phyloP scores from a whole-genome alignment of 176 grass and related monocot species.

The Elaeis guineensis region DNA sequence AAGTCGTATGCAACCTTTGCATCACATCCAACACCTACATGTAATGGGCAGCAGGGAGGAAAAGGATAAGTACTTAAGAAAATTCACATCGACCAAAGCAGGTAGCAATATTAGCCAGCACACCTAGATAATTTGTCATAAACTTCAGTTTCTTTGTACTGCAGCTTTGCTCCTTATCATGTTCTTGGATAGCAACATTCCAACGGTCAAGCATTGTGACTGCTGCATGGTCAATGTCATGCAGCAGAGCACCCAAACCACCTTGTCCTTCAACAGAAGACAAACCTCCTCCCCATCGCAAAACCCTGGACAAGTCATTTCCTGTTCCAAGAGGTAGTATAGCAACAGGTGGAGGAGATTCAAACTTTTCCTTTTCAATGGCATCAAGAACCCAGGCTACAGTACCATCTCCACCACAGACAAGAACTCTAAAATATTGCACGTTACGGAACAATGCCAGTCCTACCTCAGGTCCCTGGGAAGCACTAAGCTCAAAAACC shows the following conservation, averaged over 20 bases:
- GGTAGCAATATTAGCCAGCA: constrained; percentile 6
- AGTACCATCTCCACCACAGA: constrained; percentile 94
- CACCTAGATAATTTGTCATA: constrained; percentile 97
- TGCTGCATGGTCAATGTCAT: constrained; percentile 65
- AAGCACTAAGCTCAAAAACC: constrained; percentile 80
- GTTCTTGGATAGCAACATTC: constrained; percentile 66
- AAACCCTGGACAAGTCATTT: constrained; percentile 72
- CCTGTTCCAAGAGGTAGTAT: constrained; percentile 92
- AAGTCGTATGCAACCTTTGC: constrained; percentile 95
- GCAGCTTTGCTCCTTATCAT: constrained; percentile 31
- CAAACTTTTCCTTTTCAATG: constrained; percentile 73
- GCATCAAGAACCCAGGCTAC: constrained; percentile 85
- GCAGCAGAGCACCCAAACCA: constrained; percentile 56
- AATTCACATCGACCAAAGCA: neutral
- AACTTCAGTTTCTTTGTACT: constrained; percentile 57
- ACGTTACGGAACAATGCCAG: constrained; percentile 56
- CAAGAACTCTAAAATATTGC: constrained; percentile 81
- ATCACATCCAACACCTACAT: constrained; percentile 89
- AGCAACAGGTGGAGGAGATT: constrained; percentile 87
- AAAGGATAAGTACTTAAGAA: neutral
- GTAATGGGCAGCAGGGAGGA: neutral
- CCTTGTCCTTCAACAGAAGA: constrained; percentile 74
- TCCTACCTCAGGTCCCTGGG: constrained; percentile 75
- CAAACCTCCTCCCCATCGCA: constrained; percentile 82
- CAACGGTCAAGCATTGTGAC: constrained; percentile 85